Evolutionary conservation across 2,329 filamentous ascomycete species (phyloP).

Genomic region (Colletotrichum simmondsii): DNA sequence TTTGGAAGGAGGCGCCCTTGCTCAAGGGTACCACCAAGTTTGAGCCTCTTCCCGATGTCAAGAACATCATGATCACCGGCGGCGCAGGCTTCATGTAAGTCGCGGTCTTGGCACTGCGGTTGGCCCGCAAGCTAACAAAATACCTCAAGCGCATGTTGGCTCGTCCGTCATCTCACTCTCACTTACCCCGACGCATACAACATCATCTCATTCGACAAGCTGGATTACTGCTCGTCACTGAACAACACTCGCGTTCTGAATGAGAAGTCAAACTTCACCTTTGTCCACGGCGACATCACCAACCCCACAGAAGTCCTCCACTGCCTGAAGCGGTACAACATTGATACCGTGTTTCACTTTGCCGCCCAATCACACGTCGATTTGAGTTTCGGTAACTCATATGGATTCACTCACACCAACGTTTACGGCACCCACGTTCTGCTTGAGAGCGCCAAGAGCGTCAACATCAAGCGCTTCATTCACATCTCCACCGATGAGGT

Average conservation of each 20-base stretch:
- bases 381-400: slow-evolving; percentile 84
- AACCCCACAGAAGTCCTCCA: slow-evolving; percentile 75
- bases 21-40: slow-evolving; percentile 78
- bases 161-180: slow-evolving; percentile 80
- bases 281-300: slow-evolving; percentile 84
- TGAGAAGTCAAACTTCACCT: slow-evolving; percentile 77
- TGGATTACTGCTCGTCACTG: slow-evolving; percentile 84
- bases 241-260: slow-evolving; percentile 81
- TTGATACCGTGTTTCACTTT: slow-evolving; percentile 87
- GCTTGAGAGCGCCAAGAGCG: slow-evolving; percentile 79
- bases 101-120: slow-evolving; percentile 7
- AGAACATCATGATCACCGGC: slow-evolving; percentile 86
- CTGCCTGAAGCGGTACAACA: slow-evolving; percentile 76
- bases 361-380: slow-evolving; percentile 89
- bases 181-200: slow-evolving; percentile 82
- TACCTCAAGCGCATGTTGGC: slow-evolving; percentile 80
- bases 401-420: slow-evolving; percentile 83
- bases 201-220: slow-evolving; percentile 85
- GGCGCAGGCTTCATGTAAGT: slow-evolving; percentile 87
- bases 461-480: slow-evolving; percentile 78
- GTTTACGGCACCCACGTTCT: slow-evolving; percentile 87
- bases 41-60: slow-evolving; percentile 74
- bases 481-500: slow-evolving; percentile 89
- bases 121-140: slow-evolving; percentile 19
- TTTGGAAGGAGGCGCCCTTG: slow-evolving; percentile 79